A percentile compares a stretch with the other conserved stretches of the same genome.
Conservation (phyloP, 1,139 yeast species). For the Nakaseomyces glabratus region DNA sequence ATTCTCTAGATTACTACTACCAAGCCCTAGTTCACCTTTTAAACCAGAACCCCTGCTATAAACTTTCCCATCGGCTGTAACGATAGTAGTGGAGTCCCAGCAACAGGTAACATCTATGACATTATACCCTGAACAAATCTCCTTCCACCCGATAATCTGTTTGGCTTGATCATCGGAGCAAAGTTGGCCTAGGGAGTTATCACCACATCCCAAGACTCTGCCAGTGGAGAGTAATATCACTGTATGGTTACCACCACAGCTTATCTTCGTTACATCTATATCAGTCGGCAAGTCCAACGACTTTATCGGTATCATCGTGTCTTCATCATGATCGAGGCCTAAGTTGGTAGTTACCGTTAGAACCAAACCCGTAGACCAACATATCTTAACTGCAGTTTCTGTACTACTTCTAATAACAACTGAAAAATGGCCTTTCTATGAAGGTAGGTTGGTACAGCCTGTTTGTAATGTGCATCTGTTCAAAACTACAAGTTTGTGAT, state of each 20-base stretch:
- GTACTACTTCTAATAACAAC: neutral
- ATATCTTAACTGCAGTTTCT: no score
- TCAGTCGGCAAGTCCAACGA: slow-evolving; percentile 13
- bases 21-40: slow-evolving; percentile 72
- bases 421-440: slow-evolving; percentile 1
- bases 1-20: slow-evolving; percentile 21
- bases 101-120: slow-evolving; percentile 42
- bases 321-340: slow-evolving; percentile 54
- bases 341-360: slow-evolving; percentile 73
- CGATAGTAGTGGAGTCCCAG: slow-evolving; percentile 65
- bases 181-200: slow-evolving; percentile 45
- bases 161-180: slow-evolving; percentile 4
- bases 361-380: slow-evolving; percentile 52
- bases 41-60: slow-evolving; percentile 46
- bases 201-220: slow-evolving; percentile 49
- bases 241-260: slow-evolving; percentile 87
- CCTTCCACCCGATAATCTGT: slow-evolving; percentile 10
- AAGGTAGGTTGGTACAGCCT: no score
- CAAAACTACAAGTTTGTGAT: no score
- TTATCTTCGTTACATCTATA: slow-evolving; percentile 35
- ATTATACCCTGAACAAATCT: slow-evolving; percentile 6
- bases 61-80: slow-evolving; percentile 18
- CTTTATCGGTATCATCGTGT: slow-evolving; percentile 32
- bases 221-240: slow-evolving; percentile 49
- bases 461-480: no score